Percentiles rank a stretch among this genome's conserved stretches.
Evolutionary conservation across 768 basidiomycete genomes (phyloP).

Genomic region (Podaxis sp.): DNA sequence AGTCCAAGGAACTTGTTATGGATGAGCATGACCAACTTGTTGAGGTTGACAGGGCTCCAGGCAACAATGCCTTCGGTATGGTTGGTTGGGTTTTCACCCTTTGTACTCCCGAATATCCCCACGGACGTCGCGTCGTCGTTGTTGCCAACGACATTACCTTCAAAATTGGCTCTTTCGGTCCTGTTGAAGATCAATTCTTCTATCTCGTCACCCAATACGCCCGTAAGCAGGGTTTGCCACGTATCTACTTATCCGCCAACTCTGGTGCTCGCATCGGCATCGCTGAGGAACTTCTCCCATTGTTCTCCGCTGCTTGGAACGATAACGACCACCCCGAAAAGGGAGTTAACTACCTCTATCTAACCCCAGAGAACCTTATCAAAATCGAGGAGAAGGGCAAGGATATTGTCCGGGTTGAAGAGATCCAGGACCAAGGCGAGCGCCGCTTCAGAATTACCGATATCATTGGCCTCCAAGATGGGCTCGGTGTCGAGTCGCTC

Average conservation of each 20-base stretch:
- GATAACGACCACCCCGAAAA: conserved; percentile 84
- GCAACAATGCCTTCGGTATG: conserved; percentile 96
- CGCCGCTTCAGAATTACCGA: conserved; percentile 92
- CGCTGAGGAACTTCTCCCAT: conserved; percentile 84
- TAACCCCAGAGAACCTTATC: conserved; percentile 88
- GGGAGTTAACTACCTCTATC: conserved; percentile 94
- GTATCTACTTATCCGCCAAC: conserved; percentile 98
- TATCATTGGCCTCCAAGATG: conserved; percentile 96
- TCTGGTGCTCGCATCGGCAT: conserved; percentile 96
- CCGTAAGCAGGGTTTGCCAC: conserved; percentile 82
- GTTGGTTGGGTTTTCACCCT: conserved; percentile 96
- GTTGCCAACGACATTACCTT: conserved; percentile 98
- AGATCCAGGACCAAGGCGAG: conserved; percentile 87
- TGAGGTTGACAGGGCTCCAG: conserved; percentile 90
- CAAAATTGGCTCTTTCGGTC: conserved; percentile 98
- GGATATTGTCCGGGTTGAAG: conserved; percentile 74
- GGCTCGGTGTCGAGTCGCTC: conserved; percentile 94
- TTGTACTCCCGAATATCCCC: conserved; percentile 87
- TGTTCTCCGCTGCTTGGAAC: conserved; percentile 94
- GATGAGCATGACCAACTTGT: conserved; percentile 91
- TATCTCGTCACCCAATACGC: conserved; percentile 93
- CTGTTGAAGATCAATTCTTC: conserved; percentile 95
- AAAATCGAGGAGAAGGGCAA: conserved; percentile 86
- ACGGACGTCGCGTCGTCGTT: conserved; percentile 84
- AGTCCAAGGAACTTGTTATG: conserved; percentile 87